These are phyloP conservation scores for Penicillium hesseltinei DNA, from an alignment of 2,329 filamentous ascomycete genomes.

Conservation along the genomic window DNA sequence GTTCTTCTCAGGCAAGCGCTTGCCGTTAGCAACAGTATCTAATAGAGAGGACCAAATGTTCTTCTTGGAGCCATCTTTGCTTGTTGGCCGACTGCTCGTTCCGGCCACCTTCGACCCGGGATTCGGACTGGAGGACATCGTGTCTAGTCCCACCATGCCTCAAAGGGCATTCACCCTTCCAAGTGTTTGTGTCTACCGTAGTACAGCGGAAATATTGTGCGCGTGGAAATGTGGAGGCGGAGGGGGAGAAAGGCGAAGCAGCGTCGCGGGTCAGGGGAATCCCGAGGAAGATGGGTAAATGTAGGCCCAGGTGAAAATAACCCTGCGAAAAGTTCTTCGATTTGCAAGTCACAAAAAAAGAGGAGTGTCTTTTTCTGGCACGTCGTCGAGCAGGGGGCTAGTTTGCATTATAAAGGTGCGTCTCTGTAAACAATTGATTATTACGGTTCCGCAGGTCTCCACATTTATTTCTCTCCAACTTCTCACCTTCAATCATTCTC, in stretches of 20 bases:
- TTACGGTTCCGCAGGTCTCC: conserved; percentile 29
- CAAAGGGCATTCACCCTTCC: conserved; percentile 37
- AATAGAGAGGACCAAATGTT: conserved; percentile 95
- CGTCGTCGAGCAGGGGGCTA: conserved; percentile 18
- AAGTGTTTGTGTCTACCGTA: conserved; percentile 14
- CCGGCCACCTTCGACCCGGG: conserved; percentile 33
- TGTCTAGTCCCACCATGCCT: conserved; percentile 39
- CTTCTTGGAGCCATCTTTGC: conserved; percentile 68
- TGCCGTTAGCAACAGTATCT: conserved; percentile 83
- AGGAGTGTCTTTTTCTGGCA: conserved; percentile 2
- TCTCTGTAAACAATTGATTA: conserved; percentile 24
- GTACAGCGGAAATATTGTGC: conserved; percentile 3
- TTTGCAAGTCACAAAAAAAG: background rate
- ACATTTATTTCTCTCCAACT: conserved; percentile 17
- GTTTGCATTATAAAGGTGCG: conserved; percentile 11
- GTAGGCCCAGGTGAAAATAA: background rate
- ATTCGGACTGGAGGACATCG: conserved; percentile 40
- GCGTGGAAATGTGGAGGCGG: conserved; percentile 13
- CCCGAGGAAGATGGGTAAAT: conserved; percentile 12
- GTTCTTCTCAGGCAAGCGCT: conserved; percentile 88
- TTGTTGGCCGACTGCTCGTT: conserved; percentile 43
- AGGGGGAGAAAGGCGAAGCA: conserved; percentile 17
- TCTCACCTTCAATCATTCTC: conserved; percentile 6
- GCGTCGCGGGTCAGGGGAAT: conserved; percentile 33
- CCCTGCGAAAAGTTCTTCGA: background rate